phyloP scores from a whole-genome alignment of 805 yeast genomes.

The Jamesozyma lodderae region DNA sequence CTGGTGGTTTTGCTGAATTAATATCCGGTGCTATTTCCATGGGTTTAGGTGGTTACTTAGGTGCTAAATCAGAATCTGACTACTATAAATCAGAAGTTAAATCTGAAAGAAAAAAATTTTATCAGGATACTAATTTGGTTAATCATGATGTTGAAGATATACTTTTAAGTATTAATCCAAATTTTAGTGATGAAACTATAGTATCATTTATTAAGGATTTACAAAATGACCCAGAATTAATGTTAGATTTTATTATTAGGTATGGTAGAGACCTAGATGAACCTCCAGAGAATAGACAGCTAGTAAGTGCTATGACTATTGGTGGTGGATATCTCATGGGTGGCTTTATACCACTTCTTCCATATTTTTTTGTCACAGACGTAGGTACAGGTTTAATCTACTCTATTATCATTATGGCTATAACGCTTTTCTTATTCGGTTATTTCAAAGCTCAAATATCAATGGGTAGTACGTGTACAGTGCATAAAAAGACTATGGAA shows the following conservation, averaged over 20 bases:
- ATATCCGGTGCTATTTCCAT: conserved; percentile 95
- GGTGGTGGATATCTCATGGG: conserved; percentile 86
- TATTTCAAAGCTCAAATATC: conserved; percentile 76
- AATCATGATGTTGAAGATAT: conserved; percentile 78
- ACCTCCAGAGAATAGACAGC: conserved; percentile 87
- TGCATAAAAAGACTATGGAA: conserved; percentile 52
- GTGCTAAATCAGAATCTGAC: conserved; percentile 83
- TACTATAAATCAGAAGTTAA: conserved; percentile 64
- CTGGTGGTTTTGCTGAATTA: conserved; percentile 97
- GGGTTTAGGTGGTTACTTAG: conserved; percentile 96
- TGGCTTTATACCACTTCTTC: conserved; percentile 84
- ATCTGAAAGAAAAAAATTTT: conserved; percentile 59
- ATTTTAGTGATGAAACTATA: conserved; percentile 59
- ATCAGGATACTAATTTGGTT: conserved; percentile 52
- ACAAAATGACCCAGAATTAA: conserved; percentile 64
- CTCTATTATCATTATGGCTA: conserved; percentile 71
- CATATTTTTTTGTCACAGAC: conserved; percentile 73
- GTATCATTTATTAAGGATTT: conserved; percentile 67
- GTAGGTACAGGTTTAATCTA: conserved; percentile 71
- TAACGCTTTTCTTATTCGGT: conserved; percentile 84
- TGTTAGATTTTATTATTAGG: conserved; percentile 80
- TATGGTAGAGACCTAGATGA: conserved; percentile 90
- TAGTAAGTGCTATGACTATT: conserved; percentile 81
- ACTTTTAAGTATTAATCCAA: conserved; percentile 54
- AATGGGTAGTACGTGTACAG: conserved; percentile 68